phyloP scores from a whole-genome alignment of 2,329 filamentous ascomycete species.

The Chaetomiaceae sp. region DNA sequence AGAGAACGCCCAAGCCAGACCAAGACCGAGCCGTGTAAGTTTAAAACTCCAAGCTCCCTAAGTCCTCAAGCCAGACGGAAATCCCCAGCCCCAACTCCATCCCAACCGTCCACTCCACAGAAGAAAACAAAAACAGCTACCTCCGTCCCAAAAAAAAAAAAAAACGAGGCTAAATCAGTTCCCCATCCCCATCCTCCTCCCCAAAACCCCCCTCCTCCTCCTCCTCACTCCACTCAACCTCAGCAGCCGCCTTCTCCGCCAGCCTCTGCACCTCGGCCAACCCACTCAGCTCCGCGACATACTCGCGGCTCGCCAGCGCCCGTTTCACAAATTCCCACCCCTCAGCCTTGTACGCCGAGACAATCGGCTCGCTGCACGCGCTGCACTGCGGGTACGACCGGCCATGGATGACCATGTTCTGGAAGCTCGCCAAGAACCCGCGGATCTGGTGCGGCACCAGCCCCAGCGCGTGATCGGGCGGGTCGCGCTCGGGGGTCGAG shows the following conservation, averaged over 20 bases:
- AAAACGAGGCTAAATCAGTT: slow-evolving; percentile 15
- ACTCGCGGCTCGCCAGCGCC: slow-evolving; percentile 68
- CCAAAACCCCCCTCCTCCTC: slow-evolving; percentile 41
- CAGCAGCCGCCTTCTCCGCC: slow-evolving; percentile 45
- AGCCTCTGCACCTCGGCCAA: slow-evolving; percentile 63
- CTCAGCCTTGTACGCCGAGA: slow-evolving; percentile 59
- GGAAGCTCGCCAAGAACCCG: slow-evolving; percentile 68
- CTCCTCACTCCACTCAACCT: slow-evolving; percentile 58
- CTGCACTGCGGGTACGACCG: slow-evolving; percentile 75
- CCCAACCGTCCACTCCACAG: too few relatives aligned
- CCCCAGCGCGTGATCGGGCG: slow-evolving; percentile 54
- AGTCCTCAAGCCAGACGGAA: too few relatives aligned
- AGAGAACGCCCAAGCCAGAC: too few relatives aligned
- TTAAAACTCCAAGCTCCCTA: too few relatives aligned
- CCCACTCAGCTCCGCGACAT: slow-evolving; percentile 70
- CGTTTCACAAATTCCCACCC: slow-evolving; percentile 73
- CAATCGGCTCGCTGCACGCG: slow-evolving; percentile 66
- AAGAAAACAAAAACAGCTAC: too few relatives aligned
- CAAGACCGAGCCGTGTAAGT: too few relatives aligned
- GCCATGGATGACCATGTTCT: slow-evolving; percentile 66
- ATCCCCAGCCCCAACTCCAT: too few relatives aligned
- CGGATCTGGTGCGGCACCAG: slow-evolving; percentile 76
- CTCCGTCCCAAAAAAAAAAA: too few relatives aligned
- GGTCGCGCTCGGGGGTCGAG: slow-evolving; percentile 47
- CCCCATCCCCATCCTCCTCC: slow-evolving; percentile 23